These are phyloP conservation scores for Saccharomycopsis oosterbeekiorum DNA, from an alignment of 805 yeast genomes.

Conservation along the genomic window DNA sequence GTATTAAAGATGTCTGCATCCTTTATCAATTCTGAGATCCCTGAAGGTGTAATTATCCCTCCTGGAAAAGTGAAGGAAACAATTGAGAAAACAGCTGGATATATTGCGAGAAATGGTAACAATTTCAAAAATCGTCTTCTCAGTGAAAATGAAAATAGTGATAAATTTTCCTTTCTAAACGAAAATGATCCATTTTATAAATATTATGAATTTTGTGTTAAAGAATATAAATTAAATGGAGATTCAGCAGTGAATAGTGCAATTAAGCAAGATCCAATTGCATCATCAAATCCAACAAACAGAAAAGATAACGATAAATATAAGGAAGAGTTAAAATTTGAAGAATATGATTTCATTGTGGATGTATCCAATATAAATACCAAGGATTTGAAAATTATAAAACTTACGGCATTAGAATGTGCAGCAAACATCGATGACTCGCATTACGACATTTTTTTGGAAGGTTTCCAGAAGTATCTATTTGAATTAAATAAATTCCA, in stretches of 20 bases:
- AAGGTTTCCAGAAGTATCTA: conserved; percentile 27
- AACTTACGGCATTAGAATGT: conserved; percentile 59
- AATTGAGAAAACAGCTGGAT: conserved; percentile 64
- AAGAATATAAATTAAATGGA: conserved; percentile 8
- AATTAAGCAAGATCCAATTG: background rate
- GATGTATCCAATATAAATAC: conserved; percentile 34
- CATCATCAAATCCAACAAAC: background rate
- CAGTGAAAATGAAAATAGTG: conserved; percentile 37
- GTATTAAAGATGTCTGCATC: background rate
- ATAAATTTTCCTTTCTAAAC: conserved; percentile 52
- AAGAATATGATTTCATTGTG: conserved; percentile 26
- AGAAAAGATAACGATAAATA: conserved; percentile 9
- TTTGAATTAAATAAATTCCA: conserved; percentile 31
- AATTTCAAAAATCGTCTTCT: conserved; percentile 49
- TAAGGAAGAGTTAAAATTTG: conserved; percentile 14
- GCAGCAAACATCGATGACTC: conserved; percentile 38
- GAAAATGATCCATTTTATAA: conserved; percentile 43
- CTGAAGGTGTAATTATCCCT: conserved; percentile 33
- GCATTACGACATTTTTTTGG: conserved; percentile 35
- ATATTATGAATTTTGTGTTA: conserved; percentile 45
- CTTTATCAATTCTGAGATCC: background rate
- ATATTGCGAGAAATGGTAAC: conserved; percentile 58
- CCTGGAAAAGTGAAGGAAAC: conserved; percentile 41
- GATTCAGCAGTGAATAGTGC: background rate
- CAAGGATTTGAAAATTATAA: conserved; percentile 58